phyloP scores from a whole-genome alignment of 306 rosid species.

The Corylus avellana region DNA sequence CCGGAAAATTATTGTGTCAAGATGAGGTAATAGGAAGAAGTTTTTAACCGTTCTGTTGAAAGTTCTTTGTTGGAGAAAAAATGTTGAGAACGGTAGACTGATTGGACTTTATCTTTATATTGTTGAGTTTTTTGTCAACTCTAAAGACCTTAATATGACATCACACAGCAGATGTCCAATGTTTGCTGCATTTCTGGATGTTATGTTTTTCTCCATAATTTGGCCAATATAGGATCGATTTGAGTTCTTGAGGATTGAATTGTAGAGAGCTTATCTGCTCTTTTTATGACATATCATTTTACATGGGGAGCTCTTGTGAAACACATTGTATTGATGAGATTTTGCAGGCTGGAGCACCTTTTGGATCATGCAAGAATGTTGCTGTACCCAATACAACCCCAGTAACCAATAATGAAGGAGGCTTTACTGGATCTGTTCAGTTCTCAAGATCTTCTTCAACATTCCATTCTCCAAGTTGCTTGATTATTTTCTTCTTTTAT shows the following conservation, averaged over 20 bases:
- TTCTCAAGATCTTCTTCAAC: constrained; percentile 64
- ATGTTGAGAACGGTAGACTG: constrained; percentile 3
- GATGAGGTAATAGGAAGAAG: neutral
- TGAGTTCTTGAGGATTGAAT: neutral
- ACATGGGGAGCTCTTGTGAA: neutral
- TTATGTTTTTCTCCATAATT: constrained; percentile 9
- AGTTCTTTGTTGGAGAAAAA: neutral
- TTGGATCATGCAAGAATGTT: constrained; percentile 85
- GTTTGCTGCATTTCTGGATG: constrained; percentile 11
- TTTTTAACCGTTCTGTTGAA: neutral
- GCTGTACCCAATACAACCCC: constrained; percentile 57
- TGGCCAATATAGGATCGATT: neutral
- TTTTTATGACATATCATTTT: neutral
- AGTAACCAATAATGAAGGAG: constrained; percentile 56
- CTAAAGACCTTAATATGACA: neutral
- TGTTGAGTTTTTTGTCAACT: neutral
- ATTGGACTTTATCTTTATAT: neutral
- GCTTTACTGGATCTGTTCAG: constrained; percentile 89
- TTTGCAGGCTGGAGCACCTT: constrained; percentile 81
- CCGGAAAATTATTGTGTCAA: neutral
- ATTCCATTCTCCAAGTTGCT: constrained; percentile 36
- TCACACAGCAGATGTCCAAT: constrained; percentile 12
- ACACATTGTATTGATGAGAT: constrained; percentile 21
- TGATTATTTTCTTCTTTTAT: constrained; percentile 38
- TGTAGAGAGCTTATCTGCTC: neutral